A percentile compares a stretch with the other conserved stretches of the same genome.
Evolutionary conservation across 306 rosid species (phyloP).

Genomic region (Begonia peltatifolia): DNA sequence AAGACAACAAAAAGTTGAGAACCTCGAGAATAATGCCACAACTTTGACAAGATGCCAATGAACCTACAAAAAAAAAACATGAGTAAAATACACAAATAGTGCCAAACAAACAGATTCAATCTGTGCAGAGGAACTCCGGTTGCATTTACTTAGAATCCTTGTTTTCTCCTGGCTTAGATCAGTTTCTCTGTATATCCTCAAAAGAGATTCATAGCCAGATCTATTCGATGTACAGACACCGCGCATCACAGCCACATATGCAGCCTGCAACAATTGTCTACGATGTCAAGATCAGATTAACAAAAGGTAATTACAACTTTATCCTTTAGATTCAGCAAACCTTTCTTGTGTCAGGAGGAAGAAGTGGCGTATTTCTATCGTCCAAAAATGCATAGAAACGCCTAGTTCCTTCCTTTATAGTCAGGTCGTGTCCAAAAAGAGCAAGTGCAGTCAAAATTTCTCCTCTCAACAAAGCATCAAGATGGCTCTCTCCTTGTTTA

Average conservation of each 20-base stretch:
- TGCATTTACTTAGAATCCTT: slow-evolving; percentile 56
- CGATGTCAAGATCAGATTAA: background rate
- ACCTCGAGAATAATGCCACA: slow-evolving; percentile 29
- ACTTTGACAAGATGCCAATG: slow-evolving; percentile 28
- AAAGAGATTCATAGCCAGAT: slow-evolving; percentile 55
- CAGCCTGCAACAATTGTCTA: slow-evolving; percentile 50
- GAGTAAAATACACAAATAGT: background rate
- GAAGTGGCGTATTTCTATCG: slow-evolving; percentile 67
- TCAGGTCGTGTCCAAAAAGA: slow-evolving; percentile 48
- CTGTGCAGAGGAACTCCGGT: background rate
- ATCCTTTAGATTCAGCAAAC: slow-evolving; percentile 23
- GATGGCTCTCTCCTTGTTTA: slow-evolving; percentile 39
- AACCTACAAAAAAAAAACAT: slow-evolving; percentile 15
- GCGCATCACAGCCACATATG: slow-evolving; percentile 70
- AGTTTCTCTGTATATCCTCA: slow-evolving; percentile 67
- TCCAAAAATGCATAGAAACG: slow-evolving; percentile 62
- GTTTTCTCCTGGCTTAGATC: slow-evolving; percentile 88
- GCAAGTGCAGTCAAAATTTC: slow-evolving; percentile 77
- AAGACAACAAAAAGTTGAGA: slow-evolving; percentile 30
- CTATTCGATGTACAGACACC: slow-evolving; percentile 39
- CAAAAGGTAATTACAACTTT: background rate
- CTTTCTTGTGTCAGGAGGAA: slow-evolving; percentile 86
- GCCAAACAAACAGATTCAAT: background rate
- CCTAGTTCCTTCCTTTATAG: slow-evolving; percentile 67
- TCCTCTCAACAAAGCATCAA: slow-evolving; percentile 93